Evolutionary conservation across 805 yeast genomes (phyloP).

Genomic region (Suhomyces tanzawaensis): DNA sequence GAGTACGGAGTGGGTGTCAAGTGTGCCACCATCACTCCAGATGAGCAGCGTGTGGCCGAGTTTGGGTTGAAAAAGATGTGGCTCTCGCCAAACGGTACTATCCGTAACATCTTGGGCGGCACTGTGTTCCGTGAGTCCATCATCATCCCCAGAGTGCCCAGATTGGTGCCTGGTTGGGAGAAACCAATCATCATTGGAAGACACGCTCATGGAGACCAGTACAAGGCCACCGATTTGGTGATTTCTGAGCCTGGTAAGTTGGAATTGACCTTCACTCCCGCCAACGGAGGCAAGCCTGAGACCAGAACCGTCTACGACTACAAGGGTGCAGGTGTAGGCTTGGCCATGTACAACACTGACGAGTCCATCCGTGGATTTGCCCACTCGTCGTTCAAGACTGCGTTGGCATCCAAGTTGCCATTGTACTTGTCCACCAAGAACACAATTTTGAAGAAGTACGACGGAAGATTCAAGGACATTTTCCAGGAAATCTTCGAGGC

Average conservation of each 20-base stretch:
- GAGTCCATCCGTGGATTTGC: slow-evolving; percentile 77
- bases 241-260: slow-evolving; percentile 66
- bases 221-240: slow-evolving; percentile 73
- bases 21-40: slow-evolving; percentile 86
- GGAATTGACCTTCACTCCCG: slow-evolving; percentile 65
- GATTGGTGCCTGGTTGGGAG: slow-evolving; percentile 77
- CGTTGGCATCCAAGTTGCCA: slow-evolving; percentile 60
- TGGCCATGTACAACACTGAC: slow-evolving; percentile 83
- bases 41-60: slow-evolving; percentile 75
- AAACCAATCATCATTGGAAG: slow-evolving; percentile 82
- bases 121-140: slow-evolving; percentile 85
- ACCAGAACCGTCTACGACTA: slow-evolving; percentile 58
- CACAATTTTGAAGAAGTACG: slow-evolving; percentile 78
- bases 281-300: slow-evolving; percentile 49
- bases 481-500: slow-evolving; percentile 65
- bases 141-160: slow-evolving; percentile 72
- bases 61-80: slow-evolving; percentile 76
- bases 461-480: slow-evolving; percentile 79
- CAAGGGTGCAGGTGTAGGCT: slow-evolving; percentile 68
- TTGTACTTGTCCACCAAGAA: slow-evolving; percentile 73
- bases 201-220: slow-evolving; percentile 85
- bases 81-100: slow-evolving; percentile 84
- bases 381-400: slow-evolving; percentile 75
- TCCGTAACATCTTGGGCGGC: slow-evolving; percentile 77
- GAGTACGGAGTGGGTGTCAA: slow-evolving; percentile 78